These are phyloP conservation scores for Chaetomium sp. DNA, from an alignment of 2,329 filamentous ascomycete species.

Conservation along the genomic window DNA sequence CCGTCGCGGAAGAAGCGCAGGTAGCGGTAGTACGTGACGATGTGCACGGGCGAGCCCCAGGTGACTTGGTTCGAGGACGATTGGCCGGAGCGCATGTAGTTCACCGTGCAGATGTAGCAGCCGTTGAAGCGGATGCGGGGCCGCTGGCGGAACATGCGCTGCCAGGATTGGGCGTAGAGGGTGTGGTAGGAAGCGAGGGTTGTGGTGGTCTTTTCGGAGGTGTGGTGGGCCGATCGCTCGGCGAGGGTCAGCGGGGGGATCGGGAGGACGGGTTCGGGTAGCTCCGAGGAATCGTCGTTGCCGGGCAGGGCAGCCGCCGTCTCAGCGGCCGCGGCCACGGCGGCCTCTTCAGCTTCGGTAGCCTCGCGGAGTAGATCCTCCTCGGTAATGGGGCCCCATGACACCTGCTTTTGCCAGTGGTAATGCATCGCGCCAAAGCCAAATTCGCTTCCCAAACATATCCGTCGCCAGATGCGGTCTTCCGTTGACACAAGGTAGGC, in stretches of 20 bases:
- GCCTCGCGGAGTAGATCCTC: slow-evolving; percentile 25
- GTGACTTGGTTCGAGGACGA: slow-evolving; percentile 62
- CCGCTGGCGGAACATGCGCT: slow-evolving; percentile 69
- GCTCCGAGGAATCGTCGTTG: not conserved
- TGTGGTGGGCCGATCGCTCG: slow-evolving; percentile 29
- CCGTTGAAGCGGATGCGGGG: slow-evolving; percentile 91
- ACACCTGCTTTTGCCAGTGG: slow-evolving; percentile 58
- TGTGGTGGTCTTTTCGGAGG: slow-evolving; percentile 28
- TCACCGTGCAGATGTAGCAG: slow-evolving; percentile 93
- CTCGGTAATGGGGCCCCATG: slow-evolving; percentile 45
- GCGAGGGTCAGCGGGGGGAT: slow-evolving; percentile 32
- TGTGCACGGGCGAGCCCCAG: slow-evolving; percentile 80
- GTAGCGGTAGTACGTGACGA: slow-evolving; percentile 97
- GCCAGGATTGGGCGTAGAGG: slow-evolving; percentile 49
- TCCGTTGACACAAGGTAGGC: slow-evolving; percentile 81
- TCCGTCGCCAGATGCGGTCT: slow-evolving; percentile 75
- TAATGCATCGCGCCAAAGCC: slow-evolving; percentile 84
- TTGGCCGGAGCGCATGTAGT: slow-evolving; percentile 82
- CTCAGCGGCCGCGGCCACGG: not conserved
- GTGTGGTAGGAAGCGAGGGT: slow-evolving; percentile 38
- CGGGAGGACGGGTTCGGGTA: not conserved
- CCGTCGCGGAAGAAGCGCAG: slow-evolving; percentile 92
- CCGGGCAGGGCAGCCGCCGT: not conserved
- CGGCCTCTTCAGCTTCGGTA: slow-evolving; percentile 14
- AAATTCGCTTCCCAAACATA: slow-evolving; percentile 63